These are phyloP conservation scores for Talaromyces marneffei DNA, from an alignment of 2,329 filamentous ascomycete species.

Conservation along the genomic window DNA sequence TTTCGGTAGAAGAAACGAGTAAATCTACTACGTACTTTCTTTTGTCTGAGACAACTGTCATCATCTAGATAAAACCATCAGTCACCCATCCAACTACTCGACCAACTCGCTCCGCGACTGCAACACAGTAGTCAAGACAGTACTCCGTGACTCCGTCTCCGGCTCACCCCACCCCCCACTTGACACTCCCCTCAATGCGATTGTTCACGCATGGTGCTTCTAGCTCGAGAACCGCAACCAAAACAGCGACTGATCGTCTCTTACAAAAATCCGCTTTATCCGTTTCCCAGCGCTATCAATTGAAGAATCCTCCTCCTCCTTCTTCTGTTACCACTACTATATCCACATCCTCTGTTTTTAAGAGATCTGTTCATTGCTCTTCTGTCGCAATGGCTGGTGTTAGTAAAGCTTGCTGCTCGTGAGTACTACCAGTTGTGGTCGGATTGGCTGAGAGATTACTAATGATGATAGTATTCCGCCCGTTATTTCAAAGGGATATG, in stretches of 20 bases:
- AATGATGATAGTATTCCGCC: conserved; percentile 34
- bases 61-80: not conserved
- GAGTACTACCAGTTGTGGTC: not conserved
- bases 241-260: not conserved
- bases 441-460: conserved; percentile 7
- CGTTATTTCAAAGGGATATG: conserved; percentile 43
- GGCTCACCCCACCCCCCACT: not conserved
- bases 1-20: not conserved
- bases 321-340: not conserved
- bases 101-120: not conserved
- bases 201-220: not conserved
- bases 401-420: conserved; percentile 44
- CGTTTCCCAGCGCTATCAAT: not conserved
- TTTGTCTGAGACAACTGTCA: not conserved
- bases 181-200: not conserved
- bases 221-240: not conserved
- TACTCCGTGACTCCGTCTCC: not conserved
- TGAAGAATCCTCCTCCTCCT: not conserved
- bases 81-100: not conserved
- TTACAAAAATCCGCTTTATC: not conserved
- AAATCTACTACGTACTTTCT: not conserved
- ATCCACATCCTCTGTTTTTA: not conserved
- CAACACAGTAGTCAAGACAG: too few relatives aligned
- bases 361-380: conserved; percentile 18
- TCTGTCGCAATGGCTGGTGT: conserved; percentile 34